Percentiles rank a stretch among this genome's conserved stretches.
These are phyloP conservation scores for Globisporangium nodosum DNA, from an alignment of 352 stramenopile species.

Conservation along the genomic window DNA sequence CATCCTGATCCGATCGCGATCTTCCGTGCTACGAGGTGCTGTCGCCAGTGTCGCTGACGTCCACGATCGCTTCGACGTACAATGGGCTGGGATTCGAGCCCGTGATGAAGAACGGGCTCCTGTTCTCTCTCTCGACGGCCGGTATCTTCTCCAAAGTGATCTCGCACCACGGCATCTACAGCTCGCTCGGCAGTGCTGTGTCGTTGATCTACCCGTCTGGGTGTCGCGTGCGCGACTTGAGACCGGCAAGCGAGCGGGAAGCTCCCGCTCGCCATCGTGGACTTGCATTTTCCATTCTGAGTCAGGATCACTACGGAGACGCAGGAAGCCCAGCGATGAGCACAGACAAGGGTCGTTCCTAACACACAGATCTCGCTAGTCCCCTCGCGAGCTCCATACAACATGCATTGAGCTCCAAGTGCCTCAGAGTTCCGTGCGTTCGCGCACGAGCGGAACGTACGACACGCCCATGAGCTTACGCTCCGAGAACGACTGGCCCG, in stretches of 20 bases:
- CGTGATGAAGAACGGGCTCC: constrained; percentile 17
- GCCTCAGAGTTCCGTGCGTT: constrained; percentile 24
- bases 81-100: constrained; percentile 19
- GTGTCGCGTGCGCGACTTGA: too few species aligned
- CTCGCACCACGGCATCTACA: constrained; percentile 20
- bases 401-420: background rate
- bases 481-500: constrained; percentile 32
- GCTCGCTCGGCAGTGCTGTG: constrained; percentile 3
- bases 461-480: constrained; percentile 62
- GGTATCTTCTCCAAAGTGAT: constrained; percentile 22
- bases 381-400: background rate
- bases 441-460: constrained; percentile 71
- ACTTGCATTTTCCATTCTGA: too few species aligned
- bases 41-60: constrained; percentile 11
- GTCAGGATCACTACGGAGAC: too few species aligned
- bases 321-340: too few species aligned
- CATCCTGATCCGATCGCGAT: constrained; percentile 16
- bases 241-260: too few species aligned
- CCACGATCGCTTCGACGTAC: constrained; percentile 14
- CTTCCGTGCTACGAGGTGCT: constrained; percentile 18
- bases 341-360: background rate
- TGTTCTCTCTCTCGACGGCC: constrained; percentile 14
- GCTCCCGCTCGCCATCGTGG: too few species aligned
- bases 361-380: background rate
- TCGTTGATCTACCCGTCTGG: background rate